Conservation (phyloP, 495 filamentous ascomycete genomes). For the Podospora fimiseda region DNA sequence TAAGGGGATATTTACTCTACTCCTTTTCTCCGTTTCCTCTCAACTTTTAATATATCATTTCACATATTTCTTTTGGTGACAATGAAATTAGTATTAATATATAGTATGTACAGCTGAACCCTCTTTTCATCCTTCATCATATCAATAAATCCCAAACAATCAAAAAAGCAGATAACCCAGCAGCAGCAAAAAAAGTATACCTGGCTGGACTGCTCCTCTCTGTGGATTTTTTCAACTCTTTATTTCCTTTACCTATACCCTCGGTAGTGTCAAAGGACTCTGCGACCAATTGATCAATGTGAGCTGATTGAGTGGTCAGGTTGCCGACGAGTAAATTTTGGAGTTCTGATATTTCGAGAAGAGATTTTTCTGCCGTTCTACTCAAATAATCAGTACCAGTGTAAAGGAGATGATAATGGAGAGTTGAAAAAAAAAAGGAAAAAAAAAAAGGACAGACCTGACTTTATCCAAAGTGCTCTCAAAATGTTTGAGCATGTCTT, state of each 20-base stretch:
- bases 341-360: conserved; percentile 87
- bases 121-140: conserved; percentile 36
- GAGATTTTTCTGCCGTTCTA: conserved; percentile 83
- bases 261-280: conserved; percentile 75
- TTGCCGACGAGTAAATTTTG: conserved; percentile 84
- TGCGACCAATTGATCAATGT: conserved; percentile 80
- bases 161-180: conserved; percentile 71
- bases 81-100: too few species aligned
- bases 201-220: conserved; percentile 76
- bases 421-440: not conserved
- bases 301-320: conserved; percentile 73
- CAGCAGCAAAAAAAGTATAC: conserved; percentile 82
- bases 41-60: too few species aligned
- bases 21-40: too few species aligned
- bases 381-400: not conserved
- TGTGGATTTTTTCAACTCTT: conserved; percentile 78
- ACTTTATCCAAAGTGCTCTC: conserved; percentile 89
- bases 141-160: conserved; percentile 93
- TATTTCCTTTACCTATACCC: conserved; percentile 85
- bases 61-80: too few species aligned
- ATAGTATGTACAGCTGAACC: too few species aligned
- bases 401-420: not conserved
- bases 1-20: too few species aligned
- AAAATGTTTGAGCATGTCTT: conserved; percentile 84
- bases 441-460: conserved; percentile 45